phyloP scores from a whole-genome alignment of 208 protist genomes.

The Herpetomonas samuelpessoai region DNA sequence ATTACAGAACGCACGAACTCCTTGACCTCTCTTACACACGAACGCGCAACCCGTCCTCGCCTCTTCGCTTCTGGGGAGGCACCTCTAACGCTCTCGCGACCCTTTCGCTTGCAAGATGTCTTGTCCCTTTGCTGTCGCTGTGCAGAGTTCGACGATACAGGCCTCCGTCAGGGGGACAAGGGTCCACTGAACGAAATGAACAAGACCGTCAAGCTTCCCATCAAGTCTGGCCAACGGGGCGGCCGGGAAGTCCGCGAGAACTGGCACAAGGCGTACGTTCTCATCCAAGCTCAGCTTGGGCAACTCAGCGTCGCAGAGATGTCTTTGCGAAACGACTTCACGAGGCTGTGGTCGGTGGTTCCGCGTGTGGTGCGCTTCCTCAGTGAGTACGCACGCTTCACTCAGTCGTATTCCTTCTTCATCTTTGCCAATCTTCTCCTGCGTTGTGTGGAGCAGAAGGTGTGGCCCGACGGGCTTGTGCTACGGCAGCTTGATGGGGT shows the following conservation, averaged over 20 bases:
- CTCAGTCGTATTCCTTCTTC: constrained; percentile 42
- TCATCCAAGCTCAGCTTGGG: constrained; percentile 71
- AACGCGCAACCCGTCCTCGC: background rate
- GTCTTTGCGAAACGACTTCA: constrained; percentile 74
- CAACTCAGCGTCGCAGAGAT: constrained; percentile 58
- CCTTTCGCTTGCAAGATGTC: constrained; percentile 20
- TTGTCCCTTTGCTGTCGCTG: constrained; percentile 58
- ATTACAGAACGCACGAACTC: no score
- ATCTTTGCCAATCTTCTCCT: constrained; percentile 41
- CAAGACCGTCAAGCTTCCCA: constrained; percentile 56
- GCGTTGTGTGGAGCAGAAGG: constrained; percentile 67
- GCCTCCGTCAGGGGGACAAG: constrained; percentile 77
- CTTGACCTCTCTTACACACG: no score
- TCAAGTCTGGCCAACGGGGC: constrained; percentile 59
- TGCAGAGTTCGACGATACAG: constrained; percentile 69
- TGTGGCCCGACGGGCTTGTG: constrained; percentile 71
- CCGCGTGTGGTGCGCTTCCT: constrained; percentile 70
- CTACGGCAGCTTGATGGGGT: constrained; percentile 75
- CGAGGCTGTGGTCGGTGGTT: constrained; percentile 59
- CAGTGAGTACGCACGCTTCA: constrained; percentile 50
- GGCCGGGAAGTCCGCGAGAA: constrained; percentile 80
- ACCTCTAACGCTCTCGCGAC: background rate
- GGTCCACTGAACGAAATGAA: constrained; percentile 81
- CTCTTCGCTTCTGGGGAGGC: background rate
- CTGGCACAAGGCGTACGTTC: constrained; percentile 88